Conservation (phyloP, 495 filamentous ascomycete genomes). For the Chaetomium cochliodes region DNA sequence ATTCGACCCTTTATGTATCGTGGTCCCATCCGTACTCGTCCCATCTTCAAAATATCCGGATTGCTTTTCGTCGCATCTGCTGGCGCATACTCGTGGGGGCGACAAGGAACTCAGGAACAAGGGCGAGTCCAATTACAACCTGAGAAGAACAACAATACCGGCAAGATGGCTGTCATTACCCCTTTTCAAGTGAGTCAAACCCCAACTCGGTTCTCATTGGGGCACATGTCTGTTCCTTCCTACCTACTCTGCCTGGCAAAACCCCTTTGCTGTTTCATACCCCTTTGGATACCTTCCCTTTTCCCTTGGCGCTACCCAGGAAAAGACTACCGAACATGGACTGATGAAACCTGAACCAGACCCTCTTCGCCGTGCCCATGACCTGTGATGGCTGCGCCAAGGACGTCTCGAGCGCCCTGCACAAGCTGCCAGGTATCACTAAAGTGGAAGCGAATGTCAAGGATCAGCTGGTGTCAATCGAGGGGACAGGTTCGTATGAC, state of each 20-base stretch:
- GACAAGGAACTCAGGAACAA: slow-evolving; percentile 4
- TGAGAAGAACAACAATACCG: slow-evolving; percentile 1
- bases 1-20: slow-evolving; percentile 20
- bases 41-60: slow-evolving; percentile 25
- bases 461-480: slow-evolving; percentile 65
- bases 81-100: slow-evolving; percentile 27
- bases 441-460: slow-evolving; percentile 64
- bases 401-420: slow-evolving; percentile 72
- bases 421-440: slow-evolving; percentile 68
- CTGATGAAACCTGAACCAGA: slow-evolving; percentile 53
- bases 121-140: slow-evolving; percentile 9
- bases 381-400: slow-evolving; percentile 84
- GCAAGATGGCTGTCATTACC: slow-evolving; percentile 40
- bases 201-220: background rate
- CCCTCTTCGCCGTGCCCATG: slow-evolving; percentile 92
- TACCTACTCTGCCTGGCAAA: background rate
- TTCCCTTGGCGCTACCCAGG: slow-evolving; percentile 5
- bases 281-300: background rate
- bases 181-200: slow-evolving; percentile 45
- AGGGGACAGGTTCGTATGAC: slow-evolving; percentile 59
- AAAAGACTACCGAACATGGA: background rate
- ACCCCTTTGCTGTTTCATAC: slow-evolving; percentile 16
- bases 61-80: slow-evolving; percentile 24
- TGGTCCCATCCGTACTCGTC: slow-evolving; percentile 14
- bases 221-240: background rate